Base-by-base conservation (phyloP, 371 early-diverging fungal genomes). In the Gilbertella persicaria region DNA sequence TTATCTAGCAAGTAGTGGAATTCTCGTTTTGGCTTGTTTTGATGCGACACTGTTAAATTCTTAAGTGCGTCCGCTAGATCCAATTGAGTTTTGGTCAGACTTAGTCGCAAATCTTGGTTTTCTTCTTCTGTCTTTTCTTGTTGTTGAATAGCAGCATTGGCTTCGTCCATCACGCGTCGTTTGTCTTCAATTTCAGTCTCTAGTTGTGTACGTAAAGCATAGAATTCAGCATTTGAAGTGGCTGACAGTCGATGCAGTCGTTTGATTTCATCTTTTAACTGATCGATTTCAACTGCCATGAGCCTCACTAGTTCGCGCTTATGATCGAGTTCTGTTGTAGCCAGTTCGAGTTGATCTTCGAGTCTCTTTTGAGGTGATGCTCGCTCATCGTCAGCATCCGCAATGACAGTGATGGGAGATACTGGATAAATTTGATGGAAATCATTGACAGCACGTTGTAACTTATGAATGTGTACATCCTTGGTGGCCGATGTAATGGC, bases 331-430 rank as follows among this genome's bases (percentile, higher is more conserved):
- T 71, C 70, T 3, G 54, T 45, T 16, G 73, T 71, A 8, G 73
- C 67, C 20, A 69, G 53, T 1, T 73, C 64, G 9, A 83, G 50
- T 23, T 79, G 76, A 9, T 75, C 66, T 53, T 83, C 78, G 5
- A 80, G 45, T 8, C 73, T 74, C 30, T 42, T 45, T 4, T 55
- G 56, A n/a, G 52, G 54, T 3, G 36, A 20, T 2, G 23, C 24
- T 14, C 21, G 28, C 8, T 42, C 35, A 6, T 50, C 43, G 0
- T 53, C 33, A 14, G 25, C 46, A 2, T 38, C 49, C 2, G 29
- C 20, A 17, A 25, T 20, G 14, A 28, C 30, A 13, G 33, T 14
- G n/a, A 40, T 9, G 3, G 48, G 48, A 3, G 58, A 47, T 14
- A 20, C 25, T 4, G 42, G 48, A 33, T 29, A 47, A 19, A 41